Base-by-base conservation (phyloP, 306 rosid genomes). In the Albizia julibrissin region DNA sequence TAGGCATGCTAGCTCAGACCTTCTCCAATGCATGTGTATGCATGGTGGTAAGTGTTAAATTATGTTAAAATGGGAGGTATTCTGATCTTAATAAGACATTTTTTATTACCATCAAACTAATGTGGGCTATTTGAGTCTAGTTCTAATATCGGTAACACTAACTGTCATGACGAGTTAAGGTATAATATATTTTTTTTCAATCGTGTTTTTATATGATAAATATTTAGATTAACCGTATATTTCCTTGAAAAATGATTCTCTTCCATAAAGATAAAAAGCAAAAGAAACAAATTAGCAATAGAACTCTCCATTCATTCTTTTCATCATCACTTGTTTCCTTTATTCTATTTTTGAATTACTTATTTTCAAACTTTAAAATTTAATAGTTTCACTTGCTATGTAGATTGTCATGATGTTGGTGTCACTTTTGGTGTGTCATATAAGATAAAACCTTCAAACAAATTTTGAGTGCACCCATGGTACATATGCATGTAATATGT, bases 181-280 rank as follows among this genome's bases (percentile, higher is more conserved):
- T 34, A 34, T 34, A 34, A 5, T 34, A 5, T 6, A 5, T 37
- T 34, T 37, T n/a, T 37, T 37, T n/a, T n/a, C n/a, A 37, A 37
- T 37, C 6, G 40, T 37, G 8, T 37, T 37, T 37, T 37, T 37
- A 37, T 37, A 37, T 37, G 40, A 37, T 37, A 37, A 37, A 37
- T 37, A 37, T 37, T 37, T 37, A 37, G 40, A 37, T 6, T 37
- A 37, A 37, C 40, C 40, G 0, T 8, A 4, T 37, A 37, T 37
- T 37, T 37, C 40, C 40, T 46, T 2, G 29, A 69, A 69, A 46
- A 69, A 79, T 78, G 22, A 79, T 84, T 75, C 50, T 5, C 56
- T 58, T 62, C 11, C 22, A 0, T 27, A 47, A 69, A 69, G 76
- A 47, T 10, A 27, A 69, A 79, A 79, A 73, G 69, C 31, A 42